These are phyloP conservation scores for Bryum argenteum DNA, from an alignment of 225 moss, liverwort and hornwort genomes.

Conservation along the genomic window DNA sequence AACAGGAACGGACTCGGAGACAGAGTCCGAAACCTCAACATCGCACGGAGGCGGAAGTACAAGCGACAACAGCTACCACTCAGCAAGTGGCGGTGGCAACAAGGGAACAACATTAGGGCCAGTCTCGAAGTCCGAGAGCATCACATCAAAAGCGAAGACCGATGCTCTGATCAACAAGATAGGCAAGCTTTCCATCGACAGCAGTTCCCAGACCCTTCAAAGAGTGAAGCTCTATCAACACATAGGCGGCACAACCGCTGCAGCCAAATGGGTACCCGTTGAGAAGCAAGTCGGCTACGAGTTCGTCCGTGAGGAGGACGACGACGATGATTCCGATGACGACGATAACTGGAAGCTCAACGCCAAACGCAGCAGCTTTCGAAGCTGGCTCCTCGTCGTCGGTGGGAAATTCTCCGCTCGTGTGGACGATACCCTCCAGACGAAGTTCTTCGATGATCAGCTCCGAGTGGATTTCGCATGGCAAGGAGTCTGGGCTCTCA, in stretches of 20 bases:
- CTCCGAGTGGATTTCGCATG: constrained; percentile 60
- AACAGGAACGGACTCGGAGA: constrained; percentile 59
- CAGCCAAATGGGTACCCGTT: constrained; percentile 72
- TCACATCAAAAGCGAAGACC: constrained; percentile 49
- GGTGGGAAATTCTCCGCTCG: constrained; percentile 57
- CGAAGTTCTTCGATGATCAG: constrained; percentile 64
- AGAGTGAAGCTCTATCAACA: constrained; percentile 85
- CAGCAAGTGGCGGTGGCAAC: constrained; percentile 57
- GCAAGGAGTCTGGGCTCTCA: constrained; percentile 70
- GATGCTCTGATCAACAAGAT: constrained; percentile 69
- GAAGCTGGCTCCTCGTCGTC: constrained; percentile 58
- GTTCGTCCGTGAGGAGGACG: constrained; percentile 68
- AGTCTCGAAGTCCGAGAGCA: constrained; percentile 37
- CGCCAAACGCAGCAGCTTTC: constrained; percentile 25
- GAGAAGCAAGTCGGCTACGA: constrained; percentile 76
- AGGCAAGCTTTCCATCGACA: constrained; percentile 63
- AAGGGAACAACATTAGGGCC: constrained; percentile 39
- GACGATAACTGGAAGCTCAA: constrained; percentile 68
- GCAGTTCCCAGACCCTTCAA: constrained; percentile 47
- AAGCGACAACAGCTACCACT: constrained; percentile 67
- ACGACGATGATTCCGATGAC: constrained; percentile 45
- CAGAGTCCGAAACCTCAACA: constrained; percentile 56
- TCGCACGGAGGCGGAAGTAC: constrained; percentile 55
- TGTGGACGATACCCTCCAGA: constrained; percentile 52
- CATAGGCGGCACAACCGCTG: constrained; percentile 48